phyloP scores from a whole-genome alignment of 1,284 basidiomycete species.

The Uromyces viciae-fabae region DNA sequence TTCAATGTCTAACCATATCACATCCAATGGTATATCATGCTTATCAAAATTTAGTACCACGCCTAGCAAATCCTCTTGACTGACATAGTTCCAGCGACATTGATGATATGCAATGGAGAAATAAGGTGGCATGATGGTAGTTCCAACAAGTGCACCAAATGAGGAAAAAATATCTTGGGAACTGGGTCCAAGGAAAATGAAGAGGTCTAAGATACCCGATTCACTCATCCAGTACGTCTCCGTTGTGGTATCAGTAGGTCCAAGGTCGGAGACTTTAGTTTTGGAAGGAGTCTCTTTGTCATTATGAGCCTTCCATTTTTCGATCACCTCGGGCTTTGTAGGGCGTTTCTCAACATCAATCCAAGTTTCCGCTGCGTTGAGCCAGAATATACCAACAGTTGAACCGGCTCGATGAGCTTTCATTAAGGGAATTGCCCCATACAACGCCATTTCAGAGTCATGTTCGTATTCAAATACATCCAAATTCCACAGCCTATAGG shows the following conservation, averaged over 20 bases:
- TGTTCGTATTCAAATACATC: conserved; percentile 97
- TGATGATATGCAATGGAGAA: conserved; percentile 95
- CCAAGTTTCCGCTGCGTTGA: conserved; percentile 91
- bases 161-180: conserved; percentile 76
- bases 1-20: conserved; percentile 98
- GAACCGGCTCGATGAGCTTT: conserved; percentile 78
- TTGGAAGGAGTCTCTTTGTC: neutral
- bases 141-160: conserved; percentile 79
- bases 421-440: conserved; percentile 66
- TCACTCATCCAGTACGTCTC: conserved; percentile 96
- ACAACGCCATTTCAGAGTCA: conserved; percentile 80
- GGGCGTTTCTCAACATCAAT: conserved; percentile 75
- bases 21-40: conserved; percentile 89
- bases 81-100: conserved; percentile 97
- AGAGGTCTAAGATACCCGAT: conserved; percentile 88
- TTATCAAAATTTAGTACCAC: conserved; percentile 86
- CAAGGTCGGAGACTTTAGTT: conserved; percentile 21
- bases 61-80: conserved; percentile 78
- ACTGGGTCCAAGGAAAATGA: conserved; percentile 84
- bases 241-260: conserved; percentile 58
- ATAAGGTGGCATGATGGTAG: conserved; percentile 77
- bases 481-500: conserved; percentile 90
- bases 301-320: conserved; percentile 43
- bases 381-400: conserved; percentile 85
- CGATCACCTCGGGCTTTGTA: conserved; percentile 54